Conservation (phyloP, 768 basidiomycete genomes). For the Suillus alpinus region DNA sequence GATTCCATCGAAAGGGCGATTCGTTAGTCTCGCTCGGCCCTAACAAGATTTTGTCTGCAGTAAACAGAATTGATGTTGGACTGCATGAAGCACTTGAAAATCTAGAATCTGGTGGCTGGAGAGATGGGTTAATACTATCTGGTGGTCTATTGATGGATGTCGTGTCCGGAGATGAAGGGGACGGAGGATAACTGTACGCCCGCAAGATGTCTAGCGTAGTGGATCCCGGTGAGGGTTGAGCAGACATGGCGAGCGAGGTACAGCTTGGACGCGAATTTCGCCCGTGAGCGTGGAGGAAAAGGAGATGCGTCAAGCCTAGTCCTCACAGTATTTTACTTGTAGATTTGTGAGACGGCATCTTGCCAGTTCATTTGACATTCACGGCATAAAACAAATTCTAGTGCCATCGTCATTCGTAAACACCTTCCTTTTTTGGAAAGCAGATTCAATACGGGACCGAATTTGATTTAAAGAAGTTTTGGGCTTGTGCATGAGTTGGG, state of each 20-base stretch:
- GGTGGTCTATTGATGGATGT: not conserved
- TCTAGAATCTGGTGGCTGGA: constrained; percentile 17
- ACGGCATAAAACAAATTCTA: constrained; percentile 17
- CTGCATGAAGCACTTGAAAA: constrained; percentile 23
- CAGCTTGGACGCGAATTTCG: constrained; percentile 1
- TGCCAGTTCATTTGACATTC: not conserved
- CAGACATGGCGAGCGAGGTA: constrained; percentile 4
- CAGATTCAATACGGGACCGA: constrained; percentile 2
- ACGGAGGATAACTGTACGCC: constrained; percentile 17
- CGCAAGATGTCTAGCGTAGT: constrained; percentile 27
- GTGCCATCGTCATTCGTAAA: constrained; percentile 30
- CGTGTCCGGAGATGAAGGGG: constrained; percentile 3
- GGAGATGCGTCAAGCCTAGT: not conserved
- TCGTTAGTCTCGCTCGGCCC: constrained; percentile 22
- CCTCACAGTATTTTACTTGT: not conserved
- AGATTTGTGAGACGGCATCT: not conserved
- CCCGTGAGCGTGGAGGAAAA: constrained; percentile 8
- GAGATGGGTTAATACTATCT: not conserved
- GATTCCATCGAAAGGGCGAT: constrained; percentile 31
- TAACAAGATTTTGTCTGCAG: constrained; percentile 9
- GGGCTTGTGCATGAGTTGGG: too few relatives aligned
- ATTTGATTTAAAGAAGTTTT: not conserved
- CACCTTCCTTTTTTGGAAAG: constrained; percentile 23
- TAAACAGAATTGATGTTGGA: constrained; percentile 23
- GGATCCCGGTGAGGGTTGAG: constrained; percentile 24